Base-by-base conservation (phyloP, 2,329 filamentous ascomycete species). In the Alternaria longipes region DNA sequence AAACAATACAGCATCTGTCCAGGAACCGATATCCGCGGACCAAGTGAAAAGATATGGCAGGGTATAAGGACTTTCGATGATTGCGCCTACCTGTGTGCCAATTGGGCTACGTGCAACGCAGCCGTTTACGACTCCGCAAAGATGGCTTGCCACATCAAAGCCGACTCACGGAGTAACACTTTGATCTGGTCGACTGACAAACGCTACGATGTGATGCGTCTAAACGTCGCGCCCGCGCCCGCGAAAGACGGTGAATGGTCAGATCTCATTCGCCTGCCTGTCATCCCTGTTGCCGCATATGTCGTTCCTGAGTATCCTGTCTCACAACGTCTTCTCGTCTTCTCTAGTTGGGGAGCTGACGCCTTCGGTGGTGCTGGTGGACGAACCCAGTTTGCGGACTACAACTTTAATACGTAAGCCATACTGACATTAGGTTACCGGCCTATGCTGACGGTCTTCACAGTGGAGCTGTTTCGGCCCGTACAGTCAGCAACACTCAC, bases 261-360 rank as follows among this genome's bases (percentile, higher is more conserved):
- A 18, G 70, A 74, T 28, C 36, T 74, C 14, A 59, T 74, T 32
- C 66, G 64, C 8, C 55, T 74, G 8, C 71, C 71, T 24, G 68
- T 74, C 57, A 74, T 74, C 46, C 71, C 71, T 8, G 71, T 74
- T 7, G 71, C 71, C 32, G 71, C 71, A 20, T 74, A 74, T 30
- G 56, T 74, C 46, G 70, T 74, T 20, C 71, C 70, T 8, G 64
- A 69, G 32, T 74, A 65, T 45, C 71, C 71, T 4, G 49, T 62
- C 34, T 60, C 71, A 28, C 59, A 64, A 30, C 54, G 70, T 12
- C 47, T 74, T 9, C 66, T 74, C 20, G 59, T 69, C n/a, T 72
- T 74, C 46, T 74, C 70, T 4, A 73, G 70, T 34, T 74, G 71
- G 71, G 71, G 67, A 14, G 55, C 56, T 8, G 71, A 73, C 62